These are phyloP conservation scores for Eucalyptus marginata DNA, from an alignment of 345 rosid genomes.

Conservation along the genomic window DNA sequence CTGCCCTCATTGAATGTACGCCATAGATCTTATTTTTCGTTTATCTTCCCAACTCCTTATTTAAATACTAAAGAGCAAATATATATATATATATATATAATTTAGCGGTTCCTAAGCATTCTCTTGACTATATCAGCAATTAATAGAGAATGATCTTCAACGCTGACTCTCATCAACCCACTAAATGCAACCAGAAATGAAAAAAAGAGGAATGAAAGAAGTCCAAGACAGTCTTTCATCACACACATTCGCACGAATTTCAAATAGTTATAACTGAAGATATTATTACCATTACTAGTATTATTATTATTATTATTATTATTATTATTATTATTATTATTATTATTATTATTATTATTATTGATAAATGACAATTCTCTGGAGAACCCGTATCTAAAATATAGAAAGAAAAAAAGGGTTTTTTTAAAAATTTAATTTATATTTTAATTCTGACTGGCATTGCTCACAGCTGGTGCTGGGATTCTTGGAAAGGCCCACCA, in stretches of 20 bases:
- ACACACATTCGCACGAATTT: no score
- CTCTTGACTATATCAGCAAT: background rate
- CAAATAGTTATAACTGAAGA: no score
- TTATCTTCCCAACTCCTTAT: no score
- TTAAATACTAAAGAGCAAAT: no score
- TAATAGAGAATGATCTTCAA: background rate
- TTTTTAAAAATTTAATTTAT: background rate
- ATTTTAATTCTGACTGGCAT: background rate
- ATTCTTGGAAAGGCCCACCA: background rate
- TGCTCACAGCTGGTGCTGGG: conserved; percentile 6
- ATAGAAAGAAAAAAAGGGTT: background rate
- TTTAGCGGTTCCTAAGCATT: background rate
- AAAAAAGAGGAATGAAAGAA: background rate
- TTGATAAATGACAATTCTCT: background rate
- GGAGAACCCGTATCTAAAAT: background rate
- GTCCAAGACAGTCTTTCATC: background rate
- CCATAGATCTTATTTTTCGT: no score
- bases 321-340: no score
- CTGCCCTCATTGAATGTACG: no score
- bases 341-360: no score
- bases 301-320: no score
- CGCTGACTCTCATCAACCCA: background rate
- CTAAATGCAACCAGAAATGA: background rate
- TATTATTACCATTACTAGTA: no score
- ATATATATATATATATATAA: no score